Base-by-base conservation (phyloP, 2,329 filamentous ascomycete species). In the Purpureocillium lavendulum region DNA sequence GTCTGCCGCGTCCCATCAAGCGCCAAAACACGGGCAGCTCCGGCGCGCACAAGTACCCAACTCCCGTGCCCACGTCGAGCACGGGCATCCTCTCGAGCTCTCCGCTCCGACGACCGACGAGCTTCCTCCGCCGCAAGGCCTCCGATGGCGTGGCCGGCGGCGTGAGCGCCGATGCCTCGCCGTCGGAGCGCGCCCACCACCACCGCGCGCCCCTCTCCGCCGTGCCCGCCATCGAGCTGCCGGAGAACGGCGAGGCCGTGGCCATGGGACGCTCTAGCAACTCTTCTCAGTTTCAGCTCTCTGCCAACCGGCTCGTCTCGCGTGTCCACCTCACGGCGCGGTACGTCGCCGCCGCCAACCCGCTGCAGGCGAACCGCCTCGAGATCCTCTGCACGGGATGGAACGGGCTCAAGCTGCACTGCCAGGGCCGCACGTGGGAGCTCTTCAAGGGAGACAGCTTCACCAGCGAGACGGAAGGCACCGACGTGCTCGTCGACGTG, bases 401-500 rank as follows among this genome's bases (percentile, higher is more conserved):
- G 90, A 98, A 98, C 60, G 92, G 92, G 13, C 72, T 92, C 49
- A 94, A 87, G 67, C 66, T 98, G 50, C 88, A 95, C 65, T 96
- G 87, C 67, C 84, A 90, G 62, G 87, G 87, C 41, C 80, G 82
- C 49, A 84, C 87, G 3, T 90, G 86, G 70, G 87, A 95, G 49
- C 65, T 98, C 53, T 73, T 71, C 47, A 96, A 95, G 66, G 87
- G 85, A 14, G 88, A 95, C 58, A 84, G 79, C 36, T 97, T 96
- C 62, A 84, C 82, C 35, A 94, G 88, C 42, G 87, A 94, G 63
- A 89, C 88, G 24, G 86, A 89, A 56, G 79, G 82, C 49, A 81
- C 81, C 14, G 88, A 94, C 54, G 88, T 98, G 59, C 94, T 98
- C 80, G 69, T 98, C 47, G 89, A 97, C 59, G 88, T 97, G 32